Conservation (phyloP, 306 rosid genomes). For the Alnus rubra region DNA sequence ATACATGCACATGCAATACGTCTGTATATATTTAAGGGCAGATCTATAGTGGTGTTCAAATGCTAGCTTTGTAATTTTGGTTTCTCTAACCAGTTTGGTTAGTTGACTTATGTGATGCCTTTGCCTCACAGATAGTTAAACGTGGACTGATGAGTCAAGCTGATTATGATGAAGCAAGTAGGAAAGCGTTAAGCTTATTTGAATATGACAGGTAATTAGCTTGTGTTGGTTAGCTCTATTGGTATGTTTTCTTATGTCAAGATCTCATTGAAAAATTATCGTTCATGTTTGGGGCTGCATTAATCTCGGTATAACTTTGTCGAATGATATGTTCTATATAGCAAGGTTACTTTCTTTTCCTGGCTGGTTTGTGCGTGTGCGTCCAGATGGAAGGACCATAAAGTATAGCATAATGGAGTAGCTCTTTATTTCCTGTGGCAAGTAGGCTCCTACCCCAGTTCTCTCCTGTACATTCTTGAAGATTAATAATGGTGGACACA, state of each 20-base stretch:
- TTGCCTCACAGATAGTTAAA: constrained; percentile 62
- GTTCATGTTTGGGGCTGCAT: background rate
- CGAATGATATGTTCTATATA: too few species aligned
- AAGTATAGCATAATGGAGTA: background rate
- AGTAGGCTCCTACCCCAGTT: background rate
- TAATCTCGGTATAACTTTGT: background rate
- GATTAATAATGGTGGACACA: too few species aligned
- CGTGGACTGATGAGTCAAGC: constrained; percentile 72
- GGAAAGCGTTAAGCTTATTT: constrained; percentile 71
- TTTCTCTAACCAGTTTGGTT: constrained; percentile 18
- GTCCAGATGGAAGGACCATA: background rate
- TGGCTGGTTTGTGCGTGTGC: background rate
- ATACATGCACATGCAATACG: too few species aligned
- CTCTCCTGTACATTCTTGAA: too few species aligned
- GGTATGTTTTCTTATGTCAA: constrained; percentile 1
- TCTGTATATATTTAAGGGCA: background rate
- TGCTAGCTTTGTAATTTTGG: background rate
- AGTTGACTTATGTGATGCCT: constrained; percentile 19
- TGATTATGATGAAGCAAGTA: constrained; percentile 81
- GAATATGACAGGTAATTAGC: constrained; percentile 77
- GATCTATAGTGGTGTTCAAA: background rate
- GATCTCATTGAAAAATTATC: background rate
- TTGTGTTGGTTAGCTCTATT: constrained; percentile 3
- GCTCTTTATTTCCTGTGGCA: background rate
- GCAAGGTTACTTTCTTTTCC: too few species aligned